Evolutionary conservation across 73 alveolate species (phyloP), one percentile per base, ranked within the genome.

Genomic region (Blepharisma japonicum): DNA sequence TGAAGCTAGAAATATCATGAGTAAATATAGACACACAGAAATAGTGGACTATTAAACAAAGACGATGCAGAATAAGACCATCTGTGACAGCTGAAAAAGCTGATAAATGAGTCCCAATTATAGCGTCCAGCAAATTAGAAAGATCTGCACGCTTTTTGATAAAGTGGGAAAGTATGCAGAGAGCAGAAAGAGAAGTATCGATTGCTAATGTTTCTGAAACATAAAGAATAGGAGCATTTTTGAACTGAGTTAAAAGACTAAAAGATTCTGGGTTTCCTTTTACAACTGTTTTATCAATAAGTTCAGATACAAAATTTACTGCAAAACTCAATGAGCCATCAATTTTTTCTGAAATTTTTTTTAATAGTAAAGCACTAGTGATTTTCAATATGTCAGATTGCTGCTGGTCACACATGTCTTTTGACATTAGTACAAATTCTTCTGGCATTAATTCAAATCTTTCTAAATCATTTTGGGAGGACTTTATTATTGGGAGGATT

Each of bases 401-500:
- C 70, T 89, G 83, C 55, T 81, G 86, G 48, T 89, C 96, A 45
- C 96, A 89, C 20, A 77, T 66, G 77, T 89, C 96, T 6, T 79
- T 80, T 9, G 91, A 77, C 8, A 89, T 66, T 8, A 55, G 48
- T 6, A 89, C 93, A 71, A 89, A 89, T 23, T 86, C 91, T 42
- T 80, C 81, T 7, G 96, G 96, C 55, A 68, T 82, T 3, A 45
- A 74, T 7, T 39, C 45, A 78, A 86, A 61, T 39, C 42, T 38
- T 42, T 78, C 87, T n/a, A 21, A 6, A 49, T 89, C 96, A 7
- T 49, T 79, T 21, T 74, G 56, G 6, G 85, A 14, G 42, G 90
- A 80, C 21, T 71, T 76, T 53, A 89, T 45, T 45, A 81, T 56
- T 25, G 85, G 82, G 47, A 89, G 74, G 71, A 83, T 71, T 32